phyloP scores from a whole-genome alignment of 768 basidiomycete species.

The Rhodotorula sphaerocarpa region DNA sequence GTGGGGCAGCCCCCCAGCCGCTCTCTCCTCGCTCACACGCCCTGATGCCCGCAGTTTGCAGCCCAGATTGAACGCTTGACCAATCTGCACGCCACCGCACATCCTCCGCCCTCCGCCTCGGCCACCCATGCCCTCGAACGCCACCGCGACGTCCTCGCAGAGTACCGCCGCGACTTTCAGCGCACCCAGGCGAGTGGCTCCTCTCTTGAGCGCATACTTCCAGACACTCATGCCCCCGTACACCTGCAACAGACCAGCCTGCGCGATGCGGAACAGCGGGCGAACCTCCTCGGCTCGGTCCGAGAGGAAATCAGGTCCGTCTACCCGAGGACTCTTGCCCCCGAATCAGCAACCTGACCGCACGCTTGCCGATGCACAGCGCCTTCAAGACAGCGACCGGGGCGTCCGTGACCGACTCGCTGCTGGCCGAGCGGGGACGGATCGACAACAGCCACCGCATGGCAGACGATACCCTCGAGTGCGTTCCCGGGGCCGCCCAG shows the following conservation, averaged over 20 bases:
- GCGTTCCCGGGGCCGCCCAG: constrained; percentile 39
- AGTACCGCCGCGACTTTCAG: constrained; percentile 72
- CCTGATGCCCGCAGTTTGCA: constrained; percentile 52
- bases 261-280: constrained; percentile 71
- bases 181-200: constrained; percentile 64
- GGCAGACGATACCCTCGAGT: constrained; percentile 88
- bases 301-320: constrained; percentile 90
- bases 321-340: background rate
- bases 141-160: constrained; percentile 80
- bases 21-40: background rate
- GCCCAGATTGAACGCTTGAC: constrained; percentile 67
- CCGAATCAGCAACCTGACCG: too few relatives aligned
- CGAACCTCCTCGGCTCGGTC: constrained; percentile 78
- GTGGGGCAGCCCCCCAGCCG: too few relatives aligned
- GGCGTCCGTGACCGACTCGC: constrained; percentile 54
- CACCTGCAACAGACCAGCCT: constrained; percentile 82
- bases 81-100: constrained; percentile 48
- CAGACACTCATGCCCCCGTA: too few relatives aligned
- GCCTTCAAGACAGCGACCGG: constrained; percentile 35
- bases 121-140: constrained; percentile 80
- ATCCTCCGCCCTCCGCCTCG: constrained; percentile 64
- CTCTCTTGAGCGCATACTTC: background rate
- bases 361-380: background rate
- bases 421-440: constrained; percentile 75
- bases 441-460: constrained; percentile 91